Conservation (phyloP, 2,329 filamentous ascomycete genomes). For the Cladosporium sp. region DNA sequence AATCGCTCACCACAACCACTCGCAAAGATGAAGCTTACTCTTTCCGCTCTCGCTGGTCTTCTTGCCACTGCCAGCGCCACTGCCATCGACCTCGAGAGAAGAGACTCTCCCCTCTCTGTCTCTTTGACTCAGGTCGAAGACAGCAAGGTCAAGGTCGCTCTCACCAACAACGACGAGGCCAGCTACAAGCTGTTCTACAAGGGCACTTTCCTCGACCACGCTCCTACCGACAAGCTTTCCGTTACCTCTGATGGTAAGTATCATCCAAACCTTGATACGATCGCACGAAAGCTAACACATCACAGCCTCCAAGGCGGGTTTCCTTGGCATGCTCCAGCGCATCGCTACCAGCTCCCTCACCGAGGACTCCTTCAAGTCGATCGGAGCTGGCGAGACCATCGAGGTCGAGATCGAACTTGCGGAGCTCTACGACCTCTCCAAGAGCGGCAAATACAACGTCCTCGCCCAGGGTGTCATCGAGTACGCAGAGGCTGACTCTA, state of each 20-base stretch:
- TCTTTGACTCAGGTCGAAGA: conserved; percentile 28
- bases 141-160: conserved; percentile 31
- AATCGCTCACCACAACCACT: neutral
- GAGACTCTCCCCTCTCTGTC: conserved; percentile 30
- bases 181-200: conserved; percentile 33
- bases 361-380: conserved; percentile 54
- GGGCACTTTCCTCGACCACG: conserved; percentile 32
- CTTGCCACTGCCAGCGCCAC: conserved; percentile 24
- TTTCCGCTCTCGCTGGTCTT: conserved; percentile 22
- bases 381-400: conserved; percentile 52
- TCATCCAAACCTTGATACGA: neutral
- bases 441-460: conserved; percentile 50
- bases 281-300: neutral
- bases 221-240: conserved; percentile 31
- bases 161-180: conserved; percentile 31
- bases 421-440: conserved; percentile 48
- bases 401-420: conserved; percentile 59
- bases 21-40: conserved; percentile 16
- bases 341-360: conserved; percentile 49
- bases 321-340: conserved; percentile 57
- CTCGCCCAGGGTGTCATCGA: conserved; percentile 59
- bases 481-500: conserved; percentile 55
- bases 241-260: conserved; percentile 28
- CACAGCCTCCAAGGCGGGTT: conserved; percentile 34
- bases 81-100: conserved; percentile 30